Conservation (phyloP, 2,329 filamentous ascomycete genomes). For the Alternaria sp. region DNA sequence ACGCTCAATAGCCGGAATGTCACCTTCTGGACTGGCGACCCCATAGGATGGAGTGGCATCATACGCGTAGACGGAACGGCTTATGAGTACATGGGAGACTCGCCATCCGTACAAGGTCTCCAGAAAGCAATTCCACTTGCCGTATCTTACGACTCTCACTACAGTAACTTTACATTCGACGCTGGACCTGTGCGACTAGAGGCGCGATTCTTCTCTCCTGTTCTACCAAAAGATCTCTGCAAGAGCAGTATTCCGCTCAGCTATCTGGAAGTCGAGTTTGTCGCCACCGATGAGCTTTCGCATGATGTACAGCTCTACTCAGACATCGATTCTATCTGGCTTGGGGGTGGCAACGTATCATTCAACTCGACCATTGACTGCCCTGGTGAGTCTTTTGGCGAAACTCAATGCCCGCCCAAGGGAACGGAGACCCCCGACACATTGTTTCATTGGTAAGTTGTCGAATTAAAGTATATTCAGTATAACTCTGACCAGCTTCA, state of each 20-base stretch:
- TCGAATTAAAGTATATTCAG: too few species aligned
- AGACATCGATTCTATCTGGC: background rate
- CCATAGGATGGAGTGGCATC: conserved; percentile 1
- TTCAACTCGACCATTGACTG: background rate
- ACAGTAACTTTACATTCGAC: background rate
- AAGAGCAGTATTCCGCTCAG: background rate
- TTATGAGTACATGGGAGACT: conserved; percentile 3
- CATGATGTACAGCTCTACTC: background rate
- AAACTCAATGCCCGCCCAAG: background rate
- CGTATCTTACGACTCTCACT: background rate
- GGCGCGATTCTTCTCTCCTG: background rate
- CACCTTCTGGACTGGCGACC: background rate
- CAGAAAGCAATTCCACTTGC: background rate
- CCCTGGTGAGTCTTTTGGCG: background rate
- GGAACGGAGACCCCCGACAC: background rate
- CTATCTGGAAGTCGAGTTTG: background rate
- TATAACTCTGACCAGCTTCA: background rate
- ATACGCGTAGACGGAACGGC: background rate
- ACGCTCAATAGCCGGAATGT: background rate
- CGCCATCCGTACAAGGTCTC: background rate
- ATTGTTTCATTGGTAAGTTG: background rate
- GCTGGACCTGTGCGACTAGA: background rate
- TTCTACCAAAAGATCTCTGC: background rate
- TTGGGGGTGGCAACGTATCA: background rate
- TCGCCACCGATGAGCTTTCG: background rate